Percentiles rank a stretch among this genome's conserved stretches.
These are phyloP conservation scores for Populus simonii DNA, from an alignment of 345 rosid genomes.

Conservation along the genomic window DNA sequence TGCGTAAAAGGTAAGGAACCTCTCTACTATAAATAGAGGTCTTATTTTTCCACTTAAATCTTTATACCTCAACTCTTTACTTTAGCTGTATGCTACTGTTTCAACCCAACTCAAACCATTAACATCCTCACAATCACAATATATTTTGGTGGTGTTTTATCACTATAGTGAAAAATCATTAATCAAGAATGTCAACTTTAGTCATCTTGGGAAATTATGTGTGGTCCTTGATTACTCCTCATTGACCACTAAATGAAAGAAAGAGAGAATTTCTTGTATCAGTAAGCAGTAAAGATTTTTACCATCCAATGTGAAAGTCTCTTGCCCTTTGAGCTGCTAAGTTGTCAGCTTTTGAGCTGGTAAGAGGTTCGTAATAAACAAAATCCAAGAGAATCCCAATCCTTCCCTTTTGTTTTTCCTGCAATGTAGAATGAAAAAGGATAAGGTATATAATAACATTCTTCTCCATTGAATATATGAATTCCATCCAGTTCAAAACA, in stretches of 20 bases:
- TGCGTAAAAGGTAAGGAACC: too few relatives aligned
- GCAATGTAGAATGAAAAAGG: neutral
- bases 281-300: constrained; percentile 1
- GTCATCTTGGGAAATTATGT: neutral
- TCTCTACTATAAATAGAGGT: too few relatives aligned
- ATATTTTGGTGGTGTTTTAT: neutral
- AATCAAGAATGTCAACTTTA: neutral
- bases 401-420: constrained; percentile 82
- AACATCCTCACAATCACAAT: neutral
- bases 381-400: constrained; percentile 87
- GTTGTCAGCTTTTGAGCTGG: constrained; percentile 76
- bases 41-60: neutral
- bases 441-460: neutral
- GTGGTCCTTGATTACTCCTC: neutral
- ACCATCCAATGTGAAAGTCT: constrained; percentile 98
- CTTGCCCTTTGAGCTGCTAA: constrained; percentile 92
- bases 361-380: constrained; percentile 96
- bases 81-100: neutral
- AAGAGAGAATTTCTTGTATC: too few relatives aligned
- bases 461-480: neutral
- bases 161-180: neutral
- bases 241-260: neutral
- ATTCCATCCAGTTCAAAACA: neutral
- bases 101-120: neutral
- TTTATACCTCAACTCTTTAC: neutral